Percentiles rank a stretch among this genome's conserved stretches.
Conservation (phyloP, 1,284 basidiomycete species). For the Naganishia albida region DNA sequence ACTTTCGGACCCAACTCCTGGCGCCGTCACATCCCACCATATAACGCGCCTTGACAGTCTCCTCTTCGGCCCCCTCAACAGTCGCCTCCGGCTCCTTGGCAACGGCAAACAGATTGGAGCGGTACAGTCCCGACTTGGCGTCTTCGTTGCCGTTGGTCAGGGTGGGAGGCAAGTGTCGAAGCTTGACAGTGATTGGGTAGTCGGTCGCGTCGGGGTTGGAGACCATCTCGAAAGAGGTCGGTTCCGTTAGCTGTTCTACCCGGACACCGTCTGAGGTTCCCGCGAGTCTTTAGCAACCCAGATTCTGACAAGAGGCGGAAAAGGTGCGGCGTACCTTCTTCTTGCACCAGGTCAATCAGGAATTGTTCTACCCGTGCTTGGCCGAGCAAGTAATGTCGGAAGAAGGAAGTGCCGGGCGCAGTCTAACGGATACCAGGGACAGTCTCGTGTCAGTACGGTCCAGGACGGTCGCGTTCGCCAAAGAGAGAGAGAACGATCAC, state of each 20-base stretch:
- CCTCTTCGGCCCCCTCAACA: constrained; percentile 43
- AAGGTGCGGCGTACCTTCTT: constrained; percentile 36
- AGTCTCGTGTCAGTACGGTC: too few species aligned
- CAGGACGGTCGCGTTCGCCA: too few species aligned
- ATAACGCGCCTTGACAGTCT: constrained; percentile 37
- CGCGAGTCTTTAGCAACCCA: too few species aligned
- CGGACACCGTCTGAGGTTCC: constrained; percentile 35
- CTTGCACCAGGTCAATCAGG: constrained; percentile 42
- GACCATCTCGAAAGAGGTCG: constrained; percentile 35
- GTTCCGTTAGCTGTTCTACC: constrained; percentile 40
- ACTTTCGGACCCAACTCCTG: constrained; percentile 31
- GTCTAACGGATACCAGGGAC: constrained; percentile 21
- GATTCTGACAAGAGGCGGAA: neutral
- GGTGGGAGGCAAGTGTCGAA: constrained; percentile 37
- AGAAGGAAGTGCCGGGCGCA: constrained; percentile 39
- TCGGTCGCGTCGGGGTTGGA: constrained; percentile 33
- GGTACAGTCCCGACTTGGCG: constrained; percentile 40
- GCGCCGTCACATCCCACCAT: constrained; percentile 32
- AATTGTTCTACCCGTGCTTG: constrained; percentile 45
- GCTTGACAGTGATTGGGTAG: constrained; percentile 41
- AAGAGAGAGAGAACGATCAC: too few species aligned
- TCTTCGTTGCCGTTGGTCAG: constrained; percentile 35
- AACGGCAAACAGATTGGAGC: constrained; percentile 41
- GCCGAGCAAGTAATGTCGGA: constrained; percentile 42
- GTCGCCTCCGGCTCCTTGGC: neutral